These are phyloP conservation scores for Trichoderma semiorbis DNA, from an alignment of 2,329 filamentous ascomycete species.

Conservation along the genomic window DNA sequence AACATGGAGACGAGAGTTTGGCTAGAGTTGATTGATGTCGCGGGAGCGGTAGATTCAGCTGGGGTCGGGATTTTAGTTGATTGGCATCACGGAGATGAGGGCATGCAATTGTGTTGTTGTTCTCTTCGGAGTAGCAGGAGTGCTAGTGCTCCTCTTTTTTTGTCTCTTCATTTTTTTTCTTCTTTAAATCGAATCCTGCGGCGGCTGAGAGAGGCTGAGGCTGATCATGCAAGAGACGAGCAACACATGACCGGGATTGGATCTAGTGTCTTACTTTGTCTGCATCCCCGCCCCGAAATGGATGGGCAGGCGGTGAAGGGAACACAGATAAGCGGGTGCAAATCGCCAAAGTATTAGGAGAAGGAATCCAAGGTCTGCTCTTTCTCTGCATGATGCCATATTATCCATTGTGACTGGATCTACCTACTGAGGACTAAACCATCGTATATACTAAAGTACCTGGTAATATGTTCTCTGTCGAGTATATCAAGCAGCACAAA, in stretches of 20 bases:
- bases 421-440: background rate
- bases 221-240: background rate
- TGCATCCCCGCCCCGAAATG: background rate
- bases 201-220: background rate
- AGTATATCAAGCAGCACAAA: background rate
- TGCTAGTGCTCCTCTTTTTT: background rate
- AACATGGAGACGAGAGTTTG: constrained; percentile 3
- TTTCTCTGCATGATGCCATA: background rate
- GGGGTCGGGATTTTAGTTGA: background rate
- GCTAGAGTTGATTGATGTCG: background rate
- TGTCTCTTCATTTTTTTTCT: background rate
- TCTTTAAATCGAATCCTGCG: background rate
- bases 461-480: background rate
- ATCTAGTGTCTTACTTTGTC: background rate
- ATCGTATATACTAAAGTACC: too few relatives aligned
- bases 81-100: background rate
- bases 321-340: background rate
- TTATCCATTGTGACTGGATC: background rate
- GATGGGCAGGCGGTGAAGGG: background rate
- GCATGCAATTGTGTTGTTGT: background rate
- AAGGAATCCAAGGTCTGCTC: background rate
- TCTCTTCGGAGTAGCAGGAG: background rate
- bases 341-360: background rate
- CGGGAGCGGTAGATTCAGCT: background rate
- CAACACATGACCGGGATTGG: constrained; percentile 6